phyloP scores from a whole-genome alignment of 2,329 filamentous ascomycete species.

The Cladosporium sp. region DNA sequence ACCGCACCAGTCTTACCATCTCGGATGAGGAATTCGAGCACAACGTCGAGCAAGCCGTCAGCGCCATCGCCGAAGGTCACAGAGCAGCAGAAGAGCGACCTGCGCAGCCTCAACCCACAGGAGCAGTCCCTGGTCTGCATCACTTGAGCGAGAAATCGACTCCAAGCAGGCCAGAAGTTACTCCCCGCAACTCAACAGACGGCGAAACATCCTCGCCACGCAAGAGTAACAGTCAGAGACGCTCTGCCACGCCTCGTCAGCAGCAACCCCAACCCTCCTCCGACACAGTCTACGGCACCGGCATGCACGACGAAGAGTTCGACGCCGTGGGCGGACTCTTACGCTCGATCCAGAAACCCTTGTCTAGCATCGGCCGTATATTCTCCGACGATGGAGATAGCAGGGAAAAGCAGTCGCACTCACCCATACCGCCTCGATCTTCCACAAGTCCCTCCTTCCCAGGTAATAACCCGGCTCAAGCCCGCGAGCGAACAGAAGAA shows the following conservation, averaged over 20 bases:
- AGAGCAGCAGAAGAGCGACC: slow-evolving; percentile 36
- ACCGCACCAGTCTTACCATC: slow-evolving; percentile 88
- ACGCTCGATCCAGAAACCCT: slow-evolving; percentile 82
- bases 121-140: slow-evolving; percentile 33
- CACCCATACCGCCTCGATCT: slow-evolving; percentile 11
- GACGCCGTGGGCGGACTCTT: slow-evolving; percentile 80
- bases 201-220: slow-evolving; percentile 56
- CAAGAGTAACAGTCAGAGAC: slow-evolving; percentile 50
- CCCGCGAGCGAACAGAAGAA: slow-evolving; percentile 18
- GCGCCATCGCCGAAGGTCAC: slow-evolving; percentile 89
- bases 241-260: background rate
- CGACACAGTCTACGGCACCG: slow-evolving; percentile 8
- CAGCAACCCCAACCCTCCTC: background rate
- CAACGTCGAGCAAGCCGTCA: slow-evolving; percentile 95
- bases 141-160: slow-evolving; percentile 46
- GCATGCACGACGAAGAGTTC: slow-evolving; percentile 41
- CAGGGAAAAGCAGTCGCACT: slow-evolving; percentile 29
- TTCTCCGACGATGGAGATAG: slow-evolving; percentile 66
- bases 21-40: slow-evolving; percentile 91
- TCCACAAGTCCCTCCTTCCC: background rate
- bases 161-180: slow-evolving; percentile 53
- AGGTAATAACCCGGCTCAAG: background rate
- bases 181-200: slow-evolving; percentile 56
- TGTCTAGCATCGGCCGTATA: slow-evolving; percentile 89
- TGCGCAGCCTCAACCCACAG: slow-evolving; percentile 30